Evolutionary conservation across 129 eudicot genomes (phyloP), one percentile per base, ranked within the genome.

Genomic region (Cynara cardunculus): DNA sequence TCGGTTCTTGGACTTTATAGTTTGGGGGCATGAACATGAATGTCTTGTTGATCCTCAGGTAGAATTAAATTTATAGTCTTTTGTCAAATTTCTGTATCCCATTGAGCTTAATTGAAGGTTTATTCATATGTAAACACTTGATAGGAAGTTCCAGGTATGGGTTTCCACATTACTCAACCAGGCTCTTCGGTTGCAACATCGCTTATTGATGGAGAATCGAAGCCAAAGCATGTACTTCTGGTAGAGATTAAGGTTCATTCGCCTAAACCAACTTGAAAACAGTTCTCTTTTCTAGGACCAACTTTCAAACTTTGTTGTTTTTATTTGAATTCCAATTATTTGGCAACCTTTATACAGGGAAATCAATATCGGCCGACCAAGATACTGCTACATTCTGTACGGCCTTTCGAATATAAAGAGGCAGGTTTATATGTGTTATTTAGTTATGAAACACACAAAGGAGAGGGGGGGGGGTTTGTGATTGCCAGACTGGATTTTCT

Each of bases 21-120:
- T 96, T 72, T 96, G 99, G 99, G 99, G 99, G 10, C 99, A 96
- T 83, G 99, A 96, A 85, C 99, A 96, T 81, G 99, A 96, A 87
- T 96, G 99, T 81, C 92, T 96, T 75, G 92, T 93, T 84, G 97
- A 96, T 78, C 99, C 98, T 72, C 97, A 92, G 97, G 99, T 96
- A 76, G 72, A 79, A 80, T 62, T 72, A 59, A 19, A 37, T 35
- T 35, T 22, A 12, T 61, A 27, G 19, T 64, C 41, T 28, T 56
- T 11, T 72, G 28, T 69, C 9, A 34, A 69, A 27, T 26, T 74
- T 28, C 3, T 37, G 30, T 14, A 74, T 74, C 10, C n/a, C 27
- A 49, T 78, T 24, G 35, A 68, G 41, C 3, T 78, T 74, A 35
- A 78, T 78, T 84, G 22, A 78, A 73, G 53, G 56, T 78, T 46